phyloP scores from a whole-genome alignment of 176 grass and related monocot species.

The bread wheat (Triticum aestivum) region DNA sequence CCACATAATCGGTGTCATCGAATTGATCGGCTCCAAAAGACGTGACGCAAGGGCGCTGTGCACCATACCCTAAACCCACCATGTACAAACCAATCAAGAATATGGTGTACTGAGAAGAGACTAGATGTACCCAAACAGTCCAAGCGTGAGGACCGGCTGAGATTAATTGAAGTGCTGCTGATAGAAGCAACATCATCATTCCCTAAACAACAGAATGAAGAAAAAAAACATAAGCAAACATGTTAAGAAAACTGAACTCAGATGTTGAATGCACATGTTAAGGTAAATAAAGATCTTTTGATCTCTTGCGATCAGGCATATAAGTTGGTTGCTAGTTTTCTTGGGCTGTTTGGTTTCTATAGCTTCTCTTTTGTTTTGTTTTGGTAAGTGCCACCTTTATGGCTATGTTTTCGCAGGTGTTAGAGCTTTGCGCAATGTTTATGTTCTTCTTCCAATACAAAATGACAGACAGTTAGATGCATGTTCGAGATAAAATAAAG shows the following conservation, averaged over 20 bases:
- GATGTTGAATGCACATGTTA: neutral
- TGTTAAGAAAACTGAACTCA: neutral
- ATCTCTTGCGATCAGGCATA: neutral
- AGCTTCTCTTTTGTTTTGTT: neutral
- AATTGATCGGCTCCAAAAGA: conserved; percentile 85
- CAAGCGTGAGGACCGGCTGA: conserved; percentile 27
- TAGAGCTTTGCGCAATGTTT: neutral
- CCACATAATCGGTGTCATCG: conserved; percentile 66
- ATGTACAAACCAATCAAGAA: conserved; percentile 72
- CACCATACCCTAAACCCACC: conserved; percentile 63
- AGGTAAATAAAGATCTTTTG: neutral
- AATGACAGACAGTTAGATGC: neutral
- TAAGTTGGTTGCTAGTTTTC: neutral
- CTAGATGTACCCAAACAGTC: conserved; percentile 37
- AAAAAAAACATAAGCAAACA: neutral
- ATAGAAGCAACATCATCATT: conserved; percentile 65
- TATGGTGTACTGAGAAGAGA: conserved; percentile 37
- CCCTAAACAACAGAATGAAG: conserved; percentile 42
- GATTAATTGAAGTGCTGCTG: conserved; percentile 40
- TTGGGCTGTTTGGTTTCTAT: neutral
- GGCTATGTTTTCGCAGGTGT: neutral
- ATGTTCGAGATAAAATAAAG: neutral
- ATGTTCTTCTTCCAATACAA: neutral
- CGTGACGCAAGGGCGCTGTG: conserved; percentile 58
- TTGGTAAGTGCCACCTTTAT: neutral